A percentile compares a stretch with the other conserved stretches of the same genome.
phyloP scores from a whole-genome alignment of 169 alveolate species.

The Cryptosporidium baileyi region DNA sequence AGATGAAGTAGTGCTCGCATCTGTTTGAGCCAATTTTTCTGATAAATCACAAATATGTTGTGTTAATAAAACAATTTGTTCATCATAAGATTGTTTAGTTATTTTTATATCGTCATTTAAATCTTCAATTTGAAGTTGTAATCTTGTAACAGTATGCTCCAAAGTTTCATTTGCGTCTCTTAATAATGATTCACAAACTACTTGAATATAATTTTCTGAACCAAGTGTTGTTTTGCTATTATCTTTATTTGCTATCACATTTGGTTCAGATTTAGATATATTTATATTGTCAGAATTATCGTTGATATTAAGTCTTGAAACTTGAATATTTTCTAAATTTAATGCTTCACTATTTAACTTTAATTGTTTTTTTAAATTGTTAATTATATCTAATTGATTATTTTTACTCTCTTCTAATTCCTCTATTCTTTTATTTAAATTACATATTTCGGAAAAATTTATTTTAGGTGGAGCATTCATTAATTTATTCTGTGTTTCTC shows the following conservation, averaged over 20 bases:
- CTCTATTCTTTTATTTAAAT: slow-evolving; percentile 44
- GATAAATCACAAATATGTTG: slow-evolving; percentile 52
- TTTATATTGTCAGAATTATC: neutral
- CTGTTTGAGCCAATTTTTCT: slow-evolving; percentile 32
- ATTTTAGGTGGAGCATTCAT: slow-evolving; percentile 6
- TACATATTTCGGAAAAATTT: slow-evolving; percentile 10
- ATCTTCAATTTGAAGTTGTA: slow-evolving; percentile 17
- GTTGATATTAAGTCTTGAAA: too few relatives aligned
- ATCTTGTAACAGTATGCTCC: slow-evolving; percentile 32
- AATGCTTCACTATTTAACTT: neutral
- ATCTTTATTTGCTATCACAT: neutral
- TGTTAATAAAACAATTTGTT: slow-evolving; percentile 28
- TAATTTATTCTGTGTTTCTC: slow-evolving; percentile 32
- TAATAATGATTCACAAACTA: slow-evolving; percentile 35
- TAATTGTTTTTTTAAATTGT: slow-evolving; percentile 16
- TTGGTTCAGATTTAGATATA: neutral
- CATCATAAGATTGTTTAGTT: slow-evolving; percentile 50
- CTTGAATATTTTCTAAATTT: neutral
- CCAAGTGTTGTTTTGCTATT: neutral
- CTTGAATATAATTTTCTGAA: slow-evolving; percentile 10
- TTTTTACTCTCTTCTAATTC: slow-evolving; percentile 26
- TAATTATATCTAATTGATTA: slow-evolving; percentile 14
- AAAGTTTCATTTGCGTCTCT: slow-evolving; percentile 66
- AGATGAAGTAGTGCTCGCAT: slow-evolving; percentile 45
- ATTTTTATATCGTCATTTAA: slow-evolving; percentile 43